phyloP scores from a whole-genome alignment of 805 yeast species.

The Torulaspora maleeae region DNA sequence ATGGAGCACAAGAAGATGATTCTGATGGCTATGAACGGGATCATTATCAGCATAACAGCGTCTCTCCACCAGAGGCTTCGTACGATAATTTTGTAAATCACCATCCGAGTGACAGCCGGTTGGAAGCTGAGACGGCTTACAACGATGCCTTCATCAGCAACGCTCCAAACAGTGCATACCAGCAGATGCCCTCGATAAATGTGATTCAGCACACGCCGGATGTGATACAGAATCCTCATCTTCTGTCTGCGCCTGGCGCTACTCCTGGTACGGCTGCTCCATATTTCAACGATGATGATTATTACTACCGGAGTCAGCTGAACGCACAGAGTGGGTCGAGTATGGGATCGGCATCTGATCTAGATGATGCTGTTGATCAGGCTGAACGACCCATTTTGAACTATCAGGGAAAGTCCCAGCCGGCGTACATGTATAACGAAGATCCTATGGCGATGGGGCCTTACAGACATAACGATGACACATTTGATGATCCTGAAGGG shows the following conservation, averaged over 20 bases:
- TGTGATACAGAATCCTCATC: constrained; percentile 14
- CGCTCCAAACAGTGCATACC: constrained; percentile 8
- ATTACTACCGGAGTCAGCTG: constrained; percentile 17
- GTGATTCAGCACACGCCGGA: constrained; percentile 28
- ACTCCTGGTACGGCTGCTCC: constrained; percentile 3
- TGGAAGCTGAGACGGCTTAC: constrained; percentile 19
- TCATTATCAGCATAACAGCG: neutral
- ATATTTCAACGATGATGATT: constrained; percentile 28
- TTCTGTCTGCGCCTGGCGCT: constrained; percentile 1
- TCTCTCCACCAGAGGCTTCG: constrained; percentile 6
- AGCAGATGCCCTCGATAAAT: constrained; percentile 27
- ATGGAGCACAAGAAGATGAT: neutral
- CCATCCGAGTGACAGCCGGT: constrained; percentile 15
- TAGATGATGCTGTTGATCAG: constrained; percentile 19
- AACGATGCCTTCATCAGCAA: constrained; percentile 20
- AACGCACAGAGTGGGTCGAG: constrained; percentile 12
- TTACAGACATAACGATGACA: constrained; percentile 13
- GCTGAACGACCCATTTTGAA: constrained; percentile 25
- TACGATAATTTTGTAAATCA: constrained; percentile 23
- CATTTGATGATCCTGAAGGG: constrained; percentile 24
- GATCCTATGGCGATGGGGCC: constrained; percentile 11
- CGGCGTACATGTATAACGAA: constrained; percentile 7
- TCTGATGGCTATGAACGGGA: constrained; percentile 1
- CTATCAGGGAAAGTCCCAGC: constrained; percentile 9
- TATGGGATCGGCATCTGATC: constrained; percentile 13